Evolutionary conservation across 2,329 filamentous ascomycete genomes (phyloP).

Genomic region (Exophiala calicioides): DNA sequence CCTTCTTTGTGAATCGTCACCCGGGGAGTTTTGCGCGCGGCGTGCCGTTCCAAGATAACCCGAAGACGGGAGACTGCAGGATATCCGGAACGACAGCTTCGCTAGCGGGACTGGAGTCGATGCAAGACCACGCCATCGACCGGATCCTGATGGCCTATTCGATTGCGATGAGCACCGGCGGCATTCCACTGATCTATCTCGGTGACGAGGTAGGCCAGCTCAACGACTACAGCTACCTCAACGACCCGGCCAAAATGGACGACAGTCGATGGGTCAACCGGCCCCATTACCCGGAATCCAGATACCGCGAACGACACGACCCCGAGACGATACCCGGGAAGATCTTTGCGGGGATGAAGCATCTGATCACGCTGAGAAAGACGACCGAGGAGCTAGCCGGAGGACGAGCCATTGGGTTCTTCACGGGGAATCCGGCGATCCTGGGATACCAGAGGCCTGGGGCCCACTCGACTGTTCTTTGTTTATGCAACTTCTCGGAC

Average conservation of each 20-base stretch:
- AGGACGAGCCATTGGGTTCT: conserved; percentile 6
- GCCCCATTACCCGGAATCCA: conserved; percentile 24
- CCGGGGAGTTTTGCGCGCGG: conserved; percentile 29
- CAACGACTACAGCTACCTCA: conserved; percentile 31
- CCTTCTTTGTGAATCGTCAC: conserved; percentile 31
- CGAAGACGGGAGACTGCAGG: conserved; percentile 28
- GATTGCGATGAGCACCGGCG: conserved; percentile 30
- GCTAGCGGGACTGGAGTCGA: conserved; percentile 27
- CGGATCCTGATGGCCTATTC: conserved; percentile 28
- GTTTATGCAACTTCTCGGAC: conserved; percentile 31
- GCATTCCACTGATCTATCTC: conserved; percentile 30
- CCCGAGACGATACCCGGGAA: conserved; percentile 22
- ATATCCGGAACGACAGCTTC: conserved; percentile 30
- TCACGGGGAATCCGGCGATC: conserved; percentile 26
- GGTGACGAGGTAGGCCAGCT: conserved; percentile 31
- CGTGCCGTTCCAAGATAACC: conserved; percentile 30
- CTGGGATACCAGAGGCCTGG: conserved; percentile 30
- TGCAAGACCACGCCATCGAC: conserved; percentile 28
- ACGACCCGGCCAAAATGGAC: conserved; percentile 30
- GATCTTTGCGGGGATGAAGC: conserved; percentile 28
- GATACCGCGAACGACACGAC: conserved; percentile 27
- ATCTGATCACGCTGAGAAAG: conserved; percentile 27
- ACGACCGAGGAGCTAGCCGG: conserved; percentile 27
- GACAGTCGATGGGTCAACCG: conserved; percentile 30
- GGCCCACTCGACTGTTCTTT: conserved; percentile 20